phyloP scores from a whole-genome alignment of 208 protist genomes.

The Hexamita inflata region DNA sequence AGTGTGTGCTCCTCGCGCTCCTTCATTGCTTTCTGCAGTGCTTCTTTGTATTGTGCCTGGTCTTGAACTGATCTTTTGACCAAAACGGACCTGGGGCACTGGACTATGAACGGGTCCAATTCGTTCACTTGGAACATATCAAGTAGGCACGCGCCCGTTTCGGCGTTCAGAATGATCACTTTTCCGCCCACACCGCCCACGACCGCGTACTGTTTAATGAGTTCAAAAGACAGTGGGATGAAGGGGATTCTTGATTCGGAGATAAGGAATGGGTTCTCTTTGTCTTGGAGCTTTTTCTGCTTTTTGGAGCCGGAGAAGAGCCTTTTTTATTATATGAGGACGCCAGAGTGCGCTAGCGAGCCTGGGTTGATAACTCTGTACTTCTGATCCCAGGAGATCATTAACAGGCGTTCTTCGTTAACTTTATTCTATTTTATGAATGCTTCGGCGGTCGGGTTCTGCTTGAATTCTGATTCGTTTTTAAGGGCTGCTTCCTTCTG shows the following conservation, averaged over 20 bases:
- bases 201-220: background rate
- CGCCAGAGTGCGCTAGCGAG: no score
- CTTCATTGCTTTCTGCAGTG: background rate
- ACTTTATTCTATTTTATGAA: background rate
- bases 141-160: background rate
- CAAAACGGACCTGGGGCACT: background rate
- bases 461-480: background rate
- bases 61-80: no score
- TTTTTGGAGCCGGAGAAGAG: background rate
- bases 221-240: background rate
- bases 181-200: background rate
- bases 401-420: background rate
- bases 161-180: background rate
- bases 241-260: background rate
- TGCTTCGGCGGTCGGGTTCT: background rate
- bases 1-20: background rate
- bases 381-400: background rate
- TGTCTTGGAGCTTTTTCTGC: background rate
- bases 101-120: background rate
- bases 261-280: background rate
- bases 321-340: no score
- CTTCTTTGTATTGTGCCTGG: background rate
- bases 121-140: background rate
- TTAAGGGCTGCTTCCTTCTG: background rate
- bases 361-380: constrained; percentile 3